Evolutionary conservation across 768 basidiomycete species (phyloP).

Genomic region (Crucibulum laeve): DNA sequence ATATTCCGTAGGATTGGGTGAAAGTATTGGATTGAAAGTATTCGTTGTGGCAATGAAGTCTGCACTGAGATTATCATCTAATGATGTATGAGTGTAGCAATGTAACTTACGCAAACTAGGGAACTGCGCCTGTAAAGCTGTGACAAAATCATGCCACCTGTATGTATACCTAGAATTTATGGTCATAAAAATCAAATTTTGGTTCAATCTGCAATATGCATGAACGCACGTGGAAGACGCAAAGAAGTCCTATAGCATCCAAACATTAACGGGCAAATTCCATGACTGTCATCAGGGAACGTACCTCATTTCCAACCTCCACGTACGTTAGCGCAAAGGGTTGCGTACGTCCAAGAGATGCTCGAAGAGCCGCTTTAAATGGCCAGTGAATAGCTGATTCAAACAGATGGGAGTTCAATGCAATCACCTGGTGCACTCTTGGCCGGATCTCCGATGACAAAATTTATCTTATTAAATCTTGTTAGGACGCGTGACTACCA

Average conservation of each 20-base stretch:
- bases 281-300: neutral
- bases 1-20: conserved; percentile 46
- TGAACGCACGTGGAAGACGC: conserved; percentile 18
- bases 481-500: neutral
- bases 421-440: conserved; percentile 37
- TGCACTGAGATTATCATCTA: conserved; percentile 12
- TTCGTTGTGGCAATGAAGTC: conserved; percentile 55
- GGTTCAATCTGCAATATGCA: neutral
- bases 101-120: conserved; percentile 42
- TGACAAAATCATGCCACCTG: conserved; percentile 47
- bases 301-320: conserved; percentile 56
- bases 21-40: conserved; percentile 37
- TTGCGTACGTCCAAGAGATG: conserved; percentile 49
- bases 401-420: neutral
- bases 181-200: neutral
- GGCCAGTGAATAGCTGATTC: neutral
- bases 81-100: neutral
- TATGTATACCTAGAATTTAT: conserved; percentile 35
- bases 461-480: conserved; percentile 41
- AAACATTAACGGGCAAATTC: neutral
- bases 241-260: conserved; percentile 19
- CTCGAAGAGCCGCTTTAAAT: conserved; percentile 39
- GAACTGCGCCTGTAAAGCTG: conserved; percentile 40
- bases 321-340: conserved; percentile 47
- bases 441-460: conserved; percentile 49